Evolutionary conservation across 176 grass and related monocot species (phyloP), one percentile per base, ranked within the genome.

Genomic region (Musa itinerans): DNA sequence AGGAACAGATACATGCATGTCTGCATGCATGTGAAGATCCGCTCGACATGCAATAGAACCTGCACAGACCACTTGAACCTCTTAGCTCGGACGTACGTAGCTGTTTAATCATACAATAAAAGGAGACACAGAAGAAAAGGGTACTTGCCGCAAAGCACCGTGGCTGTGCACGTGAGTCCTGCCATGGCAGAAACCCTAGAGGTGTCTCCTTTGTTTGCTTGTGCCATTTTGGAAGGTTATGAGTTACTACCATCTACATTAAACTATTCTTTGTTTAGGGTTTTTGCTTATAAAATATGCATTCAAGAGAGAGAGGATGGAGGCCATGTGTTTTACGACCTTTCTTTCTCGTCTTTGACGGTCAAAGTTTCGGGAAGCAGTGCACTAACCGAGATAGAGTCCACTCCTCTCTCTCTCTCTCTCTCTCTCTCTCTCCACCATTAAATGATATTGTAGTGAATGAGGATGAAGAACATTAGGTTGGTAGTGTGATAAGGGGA

Each of bases 311-410:
- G 59, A 65, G 63, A 15, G 65, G 13, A 19, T 8, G 65, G 66
- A 48, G 29, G 17, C 34, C 48, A 50, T 70, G 68, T 70, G 68
- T 70, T 50, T 70, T 2, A 20, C 67, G 1, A 27, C 34, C 34
- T 26, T 15, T 50, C 73, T 34, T 49, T 78, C 43, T 9, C 50
- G 27, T 49, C 54, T 84, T 89, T 89, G 86, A 89, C 89, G 83
- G 89, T 92, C 89, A 92, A 92, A 92, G 81, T 84, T 86, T 78
- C 79, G 73, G 84, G 81, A 82, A 86, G 63, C 7, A 54, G 86
- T 82, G 73, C 89, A 82, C 65, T 74, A 81, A 86, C 86, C 86
- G 64, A 92, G 89, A 84, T 86, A 78, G 84, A 86, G 89, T 82
- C 81, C 65, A 76, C 52, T 82, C 79, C 78, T 80, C 80, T 80